phyloP scores from a whole-genome alignment of 2,329 filamentous ascomycete species.

The Verticillium isaacii region DNA sequence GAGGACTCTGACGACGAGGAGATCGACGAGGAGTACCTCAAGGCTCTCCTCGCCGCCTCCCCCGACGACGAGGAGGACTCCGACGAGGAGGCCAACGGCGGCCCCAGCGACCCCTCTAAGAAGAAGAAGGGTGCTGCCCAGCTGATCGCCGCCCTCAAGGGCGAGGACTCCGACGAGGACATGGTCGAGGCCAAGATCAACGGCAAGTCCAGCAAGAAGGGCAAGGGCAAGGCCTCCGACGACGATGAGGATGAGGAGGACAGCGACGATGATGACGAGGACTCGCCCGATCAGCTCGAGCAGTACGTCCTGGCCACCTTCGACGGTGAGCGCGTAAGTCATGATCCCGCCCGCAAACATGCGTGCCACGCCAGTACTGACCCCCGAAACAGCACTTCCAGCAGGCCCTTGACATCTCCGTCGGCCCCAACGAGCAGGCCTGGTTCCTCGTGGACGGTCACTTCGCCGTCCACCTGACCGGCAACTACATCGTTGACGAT shows the following conservation, averaged over 20 bases:
- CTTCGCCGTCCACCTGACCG: constrained; percentile 86
- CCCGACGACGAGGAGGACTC: constrained; percentile 52
- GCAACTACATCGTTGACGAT: constrained; percentile 84
- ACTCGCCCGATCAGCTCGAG: constrained; percentile 65
- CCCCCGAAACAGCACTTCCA: constrained; percentile 70
- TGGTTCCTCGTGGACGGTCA: constrained; percentile 91
- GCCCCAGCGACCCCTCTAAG: constrained; percentile 87
- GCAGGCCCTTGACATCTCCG: constrained; percentile 88
- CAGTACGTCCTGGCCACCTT: constrained; percentile 95
- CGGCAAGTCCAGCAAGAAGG: constrained; percentile 60
- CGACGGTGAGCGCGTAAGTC: constrained; percentile 79
- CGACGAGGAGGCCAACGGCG: constrained; percentile 65
- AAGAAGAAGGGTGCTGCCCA: constrained; percentile 64
- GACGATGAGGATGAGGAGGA: constrained; percentile 57
- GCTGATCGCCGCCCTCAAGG: constrained; percentile 63
- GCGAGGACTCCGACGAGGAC: constrained; percentile 53
- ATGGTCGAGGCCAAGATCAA: constrained; percentile 67
- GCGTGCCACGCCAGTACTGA: constrained; percentile 16
- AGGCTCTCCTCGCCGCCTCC: constrained; percentile 45
- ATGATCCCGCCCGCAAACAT: not conserved
- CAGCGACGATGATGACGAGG: constrained; percentile 45
- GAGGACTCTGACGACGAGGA: constrained; percentile 49
- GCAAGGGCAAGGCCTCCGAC: constrained; percentile 61
- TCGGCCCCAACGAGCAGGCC: constrained; percentile 82
- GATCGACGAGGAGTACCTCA: constrained; percentile 62